Percentiles rank a stretch among this genome's conserved stretches.
These are phyloP conservation scores for Phialocephala sp. DNA, from an alignment of 2,329 filamentous ascomycete genomes.

Conservation along the genomic window DNA sequence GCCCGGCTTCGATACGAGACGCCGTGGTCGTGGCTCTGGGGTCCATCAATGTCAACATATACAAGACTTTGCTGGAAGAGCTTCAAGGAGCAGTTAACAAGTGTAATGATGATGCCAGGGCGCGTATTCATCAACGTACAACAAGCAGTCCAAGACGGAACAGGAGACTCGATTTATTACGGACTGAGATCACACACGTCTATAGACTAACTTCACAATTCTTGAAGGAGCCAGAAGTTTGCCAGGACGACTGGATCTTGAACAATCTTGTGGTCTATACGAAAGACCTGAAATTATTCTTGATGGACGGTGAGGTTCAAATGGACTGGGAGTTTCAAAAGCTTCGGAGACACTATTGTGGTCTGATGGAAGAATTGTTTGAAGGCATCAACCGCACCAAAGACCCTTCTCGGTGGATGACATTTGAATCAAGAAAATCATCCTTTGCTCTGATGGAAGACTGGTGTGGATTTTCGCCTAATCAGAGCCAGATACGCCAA, in stretches of 20 bases:
- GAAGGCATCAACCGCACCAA: constrained; percentile 86
- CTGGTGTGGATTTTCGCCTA: constrained; percentile 97
- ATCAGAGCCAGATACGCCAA: constrained; percentile 80
- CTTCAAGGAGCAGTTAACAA: constrained; percentile 84
- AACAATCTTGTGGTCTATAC: constrained; percentile 88
- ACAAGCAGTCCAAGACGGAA: constrained; percentile 83
- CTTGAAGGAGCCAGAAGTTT: constrained; percentile 76
- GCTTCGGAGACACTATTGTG: constrained; percentile 90
- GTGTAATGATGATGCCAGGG: constrained; percentile 88
- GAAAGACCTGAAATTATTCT: constrained; percentile 89
- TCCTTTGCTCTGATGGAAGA: constrained; percentile 98
- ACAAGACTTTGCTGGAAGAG: constrained; percentile 87
- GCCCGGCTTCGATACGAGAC: constrained; percentile 81
- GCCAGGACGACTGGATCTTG: constrained; percentile 88
- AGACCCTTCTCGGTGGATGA: constrained; percentile 92
- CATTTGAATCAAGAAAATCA: constrained; percentile 94
- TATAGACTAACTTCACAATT: constrained; percentile 95
- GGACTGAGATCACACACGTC: constrained; percentile 94
- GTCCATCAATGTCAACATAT: constrained; percentile 93
- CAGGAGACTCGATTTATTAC: constrained; percentile 81
- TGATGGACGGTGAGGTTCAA: constrained; percentile 94
- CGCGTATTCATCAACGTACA: constrained; percentile 83
- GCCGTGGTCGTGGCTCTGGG: constrained; percentile 91
- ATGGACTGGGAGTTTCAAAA: constrained; percentile 95
- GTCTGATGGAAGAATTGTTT: constrained; percentile 89